Conservation (phyloP, 1,284 basidiomycete genomes). For the Rhodotorula mucilaginosa region DNA sequence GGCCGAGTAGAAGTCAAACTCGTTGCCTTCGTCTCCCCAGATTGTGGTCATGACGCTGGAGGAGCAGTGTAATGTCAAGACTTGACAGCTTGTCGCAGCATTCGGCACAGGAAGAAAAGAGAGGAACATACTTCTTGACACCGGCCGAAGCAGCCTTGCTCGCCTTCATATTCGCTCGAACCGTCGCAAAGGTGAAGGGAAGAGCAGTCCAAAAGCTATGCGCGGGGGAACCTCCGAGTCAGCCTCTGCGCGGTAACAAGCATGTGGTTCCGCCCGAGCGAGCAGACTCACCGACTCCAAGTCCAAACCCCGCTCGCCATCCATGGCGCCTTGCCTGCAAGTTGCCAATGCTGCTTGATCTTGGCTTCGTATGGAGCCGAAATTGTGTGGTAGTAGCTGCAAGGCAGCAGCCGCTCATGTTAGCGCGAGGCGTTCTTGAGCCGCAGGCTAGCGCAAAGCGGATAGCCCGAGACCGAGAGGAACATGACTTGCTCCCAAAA, state of each 20-base stretch:
- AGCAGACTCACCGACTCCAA: constrained; percentile 42
- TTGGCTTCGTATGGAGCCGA: constrained; percentile 45
- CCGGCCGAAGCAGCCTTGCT: constrained; percentile 44
- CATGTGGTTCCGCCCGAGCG: background rate
- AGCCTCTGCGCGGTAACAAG: background rate
- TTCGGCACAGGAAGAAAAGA: background rate
- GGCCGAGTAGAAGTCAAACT: constrained; percentile 44
- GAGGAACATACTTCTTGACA: constrained; percentile 37
- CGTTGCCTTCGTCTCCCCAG: constrained; percentile 52
- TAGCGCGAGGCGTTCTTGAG: background rate
- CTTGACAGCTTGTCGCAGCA: too few species aligned
- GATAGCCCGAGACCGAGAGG: background rate
- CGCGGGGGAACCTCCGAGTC: background rate
- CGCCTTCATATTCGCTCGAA: constrained; percentile 48
- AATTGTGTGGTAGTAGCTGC: constrained; percentile 44
- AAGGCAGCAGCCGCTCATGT: constrained; percentile 14
- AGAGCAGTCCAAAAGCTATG: constrained; percentile 50
- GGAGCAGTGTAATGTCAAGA: accelerated
- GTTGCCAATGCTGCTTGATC: constrained; percentile 47
- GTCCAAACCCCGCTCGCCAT: constrained; percentile 51
- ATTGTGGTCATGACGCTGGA: constrained; percentile 49
- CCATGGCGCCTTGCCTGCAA: constrained; percentile 47
- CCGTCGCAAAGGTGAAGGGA: constrained; percentile 50
- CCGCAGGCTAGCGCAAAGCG: too few species aligned
- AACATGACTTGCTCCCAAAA: constrained; percentile 37